These are phyloP conservation scores for Cicer judaicum DNA, from an alignment of 306 rosid species.

Conservation along the genomic window DNA sequence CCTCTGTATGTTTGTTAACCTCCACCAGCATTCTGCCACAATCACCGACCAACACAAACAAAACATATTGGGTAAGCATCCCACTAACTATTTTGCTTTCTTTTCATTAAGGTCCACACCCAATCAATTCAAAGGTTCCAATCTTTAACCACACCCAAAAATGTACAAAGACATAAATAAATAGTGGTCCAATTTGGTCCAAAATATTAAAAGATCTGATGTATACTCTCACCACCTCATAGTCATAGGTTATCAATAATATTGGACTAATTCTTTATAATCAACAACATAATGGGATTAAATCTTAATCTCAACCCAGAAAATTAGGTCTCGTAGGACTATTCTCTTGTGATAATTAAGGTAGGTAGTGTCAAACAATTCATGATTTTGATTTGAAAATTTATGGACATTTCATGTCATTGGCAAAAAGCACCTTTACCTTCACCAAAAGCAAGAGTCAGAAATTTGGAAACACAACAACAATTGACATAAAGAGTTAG, in stretches of 20 bases:
- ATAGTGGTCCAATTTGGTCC: constrained; percentile 35
- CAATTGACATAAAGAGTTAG: constrained; percentile 25
- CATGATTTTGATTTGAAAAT: not conserved
- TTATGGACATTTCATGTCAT: not conserved
- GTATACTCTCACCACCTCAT: not conserved
- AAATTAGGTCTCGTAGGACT: not conserved
- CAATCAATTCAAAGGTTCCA: constrained; percentile 22
- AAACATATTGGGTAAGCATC: not conserved
- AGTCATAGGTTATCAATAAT: no score
- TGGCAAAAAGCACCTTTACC: constrained; percentile 7
- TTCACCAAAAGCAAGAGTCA: constrained; percentile 8
- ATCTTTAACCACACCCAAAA: constrained; percentile 27
- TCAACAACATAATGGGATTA: not conserved
- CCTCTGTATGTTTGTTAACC: constrained; percentile 93
- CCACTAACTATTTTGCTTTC: not conserved
- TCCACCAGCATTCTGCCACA: constrained; percentile 85
- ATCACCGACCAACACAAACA: not conserved
- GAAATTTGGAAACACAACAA: not conserved
- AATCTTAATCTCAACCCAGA: not conserved
- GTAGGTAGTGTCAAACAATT: not conserved
- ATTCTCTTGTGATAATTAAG: not conserved
- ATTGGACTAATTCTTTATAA: no score
- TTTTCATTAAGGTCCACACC: constrained; percentile 25
- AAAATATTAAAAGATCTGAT: not conserved
- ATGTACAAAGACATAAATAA: not conserved